Percentiles rank a stretch among this genome's conserved stretches.
Evolutionary conservation across 2,329 filamentous ascomycete species (phyloP).

Genomic region (Clarireedia monteithiana): DNA sequence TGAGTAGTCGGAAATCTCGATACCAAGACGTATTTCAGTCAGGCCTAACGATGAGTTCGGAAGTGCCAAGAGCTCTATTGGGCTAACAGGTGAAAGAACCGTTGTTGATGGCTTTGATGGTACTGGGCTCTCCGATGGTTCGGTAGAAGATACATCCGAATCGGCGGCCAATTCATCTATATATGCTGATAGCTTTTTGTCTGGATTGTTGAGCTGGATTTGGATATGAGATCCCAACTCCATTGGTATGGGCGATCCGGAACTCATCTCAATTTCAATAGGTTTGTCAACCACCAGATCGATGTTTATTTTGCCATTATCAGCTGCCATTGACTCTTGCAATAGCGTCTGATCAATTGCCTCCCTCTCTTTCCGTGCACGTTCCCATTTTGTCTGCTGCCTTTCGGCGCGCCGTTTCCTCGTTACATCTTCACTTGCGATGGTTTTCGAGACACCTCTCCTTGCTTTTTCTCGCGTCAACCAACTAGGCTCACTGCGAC

Average conservation of each 20-base stretch:
- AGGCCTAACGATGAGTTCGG: constrained; percentile 35
- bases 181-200: neutral
- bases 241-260: no score
- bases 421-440: constrained; percentile 78
- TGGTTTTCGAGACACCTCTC: constrained; percentile 52
- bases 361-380: constrained; percentile 80
- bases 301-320: neutral
- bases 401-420: constrained; percentile 70
- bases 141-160: neutral
- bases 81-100: constrained; percentile 17
- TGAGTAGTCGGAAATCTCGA: neutral
- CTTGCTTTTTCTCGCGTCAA: constrained; percentile 72
- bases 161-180: neutral
- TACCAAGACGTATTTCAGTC: neutral
- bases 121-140: neutral
- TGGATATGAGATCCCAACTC: neutral
- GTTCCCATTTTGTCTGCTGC: constrained; percentile 78
- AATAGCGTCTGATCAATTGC: constrained; percentile 66
- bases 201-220: neutral
- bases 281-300: neutral
- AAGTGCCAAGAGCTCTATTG: constrained; percentile 40
- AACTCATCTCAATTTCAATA: neutral
- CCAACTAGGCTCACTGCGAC: constrained; percentile 93
- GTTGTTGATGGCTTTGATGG: neutral
- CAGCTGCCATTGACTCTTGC: constrained; percentile 35